Conservation (phyloP, 306 rosid genomes). For the Medicago truncatula region MtrunA17r5.0-ANR NC_053042.1:48902001-48902500, state of each 20-base stretch:
- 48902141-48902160: conserved; percentile 75
- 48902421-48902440: no score
- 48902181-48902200: conserved; percentile 80
- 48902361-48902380: no score
- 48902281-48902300: conserved; percentile 19
- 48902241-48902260: conserved; percentile 34
- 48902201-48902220: conserved; percentile 42
- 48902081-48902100: conserved; percentile 77
- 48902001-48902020: conserved; percentile 85
- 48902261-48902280: conserved; percentile 28
- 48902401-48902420: no score
- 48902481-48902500: no score
- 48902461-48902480: no score
- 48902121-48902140: conserved; percentile 78
- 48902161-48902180: conserved; percentile 57
- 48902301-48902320: not conserved
- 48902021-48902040: conserved; percentile 87
- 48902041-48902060: conserved; percentile 82
- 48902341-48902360: no score
- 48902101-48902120: conserved; percentile 73
- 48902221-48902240: conserved; percentile 45
- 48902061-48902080: conserved; percentile 70
- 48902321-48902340: no score
- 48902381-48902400: no score
- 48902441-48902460: no score